Base-by-base conservation (phyloP, 176 grass and related monocot genomes). In the Zoysia japonica region DNA sequence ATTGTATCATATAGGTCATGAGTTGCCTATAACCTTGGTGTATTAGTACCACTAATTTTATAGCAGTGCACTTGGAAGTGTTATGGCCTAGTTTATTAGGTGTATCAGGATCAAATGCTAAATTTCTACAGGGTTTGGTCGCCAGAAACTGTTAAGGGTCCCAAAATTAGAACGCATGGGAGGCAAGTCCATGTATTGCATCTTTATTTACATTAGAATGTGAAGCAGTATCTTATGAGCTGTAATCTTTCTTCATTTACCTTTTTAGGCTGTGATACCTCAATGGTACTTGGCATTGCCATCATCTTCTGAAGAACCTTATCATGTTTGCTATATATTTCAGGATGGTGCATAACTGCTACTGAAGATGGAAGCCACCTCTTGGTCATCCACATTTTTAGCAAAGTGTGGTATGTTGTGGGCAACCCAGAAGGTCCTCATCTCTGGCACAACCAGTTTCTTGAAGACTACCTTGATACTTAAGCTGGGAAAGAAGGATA, bases 311-410 rank as follows among this genome's bases (percentile, higher is more conserved):
- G 88, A 71, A 91, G 72, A 38, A 89, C 70, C 74, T 89, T 39
- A 70, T 91, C 88, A 80, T 84, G 65, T 59, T 82, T 71, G 61
- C 85, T 80, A 51, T 91, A 93, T 78, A 81, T 85, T 75, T 87
- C 91, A 80, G 84, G 70, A 68, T 82, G 75, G 54, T 65, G 78
- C 80, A 85, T 71, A 48, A 72, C 82, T 52, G 82, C 61, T 1
- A 83, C 88, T 62, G 88, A 76, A 89, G 83, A 84, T 85, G 86
- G 81, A 53, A 97, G 73, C 80, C 71, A 97, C 65, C 65, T 93
- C 85, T 90, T 88, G 37, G 86, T 87, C 69, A 93, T 97, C 86
- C 90, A 93, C 82, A 80, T 72, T 78, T 91, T 87, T 2, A 86
- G 70, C 74, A 93, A 89, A 6, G 65, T 81, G 91, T 47, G 90